Evolutionary conservation across 305 asterid species (phyloP), one percentile per base, ranked within the genome.

Genomic region (Ilex paraguariensis): DNA sequence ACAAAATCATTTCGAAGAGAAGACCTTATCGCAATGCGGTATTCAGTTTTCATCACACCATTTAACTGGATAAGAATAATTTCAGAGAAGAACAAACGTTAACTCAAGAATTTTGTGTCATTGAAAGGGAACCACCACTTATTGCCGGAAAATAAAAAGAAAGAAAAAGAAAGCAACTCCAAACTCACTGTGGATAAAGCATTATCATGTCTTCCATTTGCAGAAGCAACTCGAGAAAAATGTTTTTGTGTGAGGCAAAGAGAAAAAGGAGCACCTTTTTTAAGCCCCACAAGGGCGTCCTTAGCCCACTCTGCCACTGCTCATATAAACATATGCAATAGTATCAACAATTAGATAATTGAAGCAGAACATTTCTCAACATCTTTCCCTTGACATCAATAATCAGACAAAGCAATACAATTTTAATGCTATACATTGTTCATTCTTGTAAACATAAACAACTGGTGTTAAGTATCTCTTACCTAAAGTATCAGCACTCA

Each of bases 251-350:
- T 85, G 66, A 92, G 93, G 79, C 71, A 76, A 66, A 92, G 96
- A 67, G 98, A 92, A 78, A 89, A 92, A 17, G 97, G 90, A 59
- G 96, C 95, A 59, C 97, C 98, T 83, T 87, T 87, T 71, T 66
- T 77, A 28, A 92, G 81, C 76, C 97, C 98, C 82, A 82, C 91
- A 76, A 87, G 63, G 61, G 98, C 96, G 71, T 89, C 98, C 76
- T 82, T 86, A 6, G 97, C 98, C 98, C 98, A 92, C 70, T 84
- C 95, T 4, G 96, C 93, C 84, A 87, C 98, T 92, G 91, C 56
- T 65, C 59, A 67, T 16, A 7, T 53, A 40, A 61, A 28, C 42
- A 17, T 52, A 36, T 5, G 55, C 44, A 42, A 75, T 52, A 61
- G 60, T 17, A 65, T 45, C 48, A 73, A 56, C 42, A 31, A 61